Percentiles rank a stretch among this genome's conserved stretches.
These are phyloP conservation scores for Suillus sp. DNA, from an alignment of 768 basidiomycete species.

Conservation along the genomic window DNA sequence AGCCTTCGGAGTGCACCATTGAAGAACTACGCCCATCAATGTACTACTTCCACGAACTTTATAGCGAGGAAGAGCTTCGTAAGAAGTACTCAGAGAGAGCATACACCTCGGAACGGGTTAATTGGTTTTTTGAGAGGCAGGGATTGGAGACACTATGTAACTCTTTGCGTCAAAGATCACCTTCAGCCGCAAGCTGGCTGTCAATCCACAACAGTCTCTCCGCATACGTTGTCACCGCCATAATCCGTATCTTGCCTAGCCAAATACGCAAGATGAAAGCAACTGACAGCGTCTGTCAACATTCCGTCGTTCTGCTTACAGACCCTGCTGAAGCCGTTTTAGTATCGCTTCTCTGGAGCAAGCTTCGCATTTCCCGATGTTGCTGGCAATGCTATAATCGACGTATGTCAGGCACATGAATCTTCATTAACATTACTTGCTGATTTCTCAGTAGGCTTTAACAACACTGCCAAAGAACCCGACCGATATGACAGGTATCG, in stretches of 20 bases:
- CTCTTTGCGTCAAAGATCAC: slow-evolving; percentile 11
- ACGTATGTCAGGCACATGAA: slow-evolving; percentile 16
- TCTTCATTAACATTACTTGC: background rate
- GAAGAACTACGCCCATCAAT: slow-evolving; percentile 24
- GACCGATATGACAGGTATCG: slow-evolving; percentile 21
- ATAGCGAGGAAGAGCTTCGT: slow-evolving; percentile 22
- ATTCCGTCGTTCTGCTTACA: background rate
- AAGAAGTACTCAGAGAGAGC: slow-evolving; percentile 15
- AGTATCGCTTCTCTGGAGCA: slow-evolving; percentile 25
- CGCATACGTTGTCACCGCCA: slow-evolving; percentile 27
- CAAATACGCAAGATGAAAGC: slow-evolving; percentile 28
- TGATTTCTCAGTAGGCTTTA: slow-evolving; percentile 13
- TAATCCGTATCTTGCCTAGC: slow-evolving; percentile 20
- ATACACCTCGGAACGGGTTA: slow-evolving; percentile 19
- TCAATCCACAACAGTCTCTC: slow-evolving; percentile 35
- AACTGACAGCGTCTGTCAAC: slow-evolving; percentile 27
- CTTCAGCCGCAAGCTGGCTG: slow-evolving; percentile 6
- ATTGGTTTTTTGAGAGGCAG: slow-evolving; percentile 17
- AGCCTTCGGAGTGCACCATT: slow-evolving; percentile 18
- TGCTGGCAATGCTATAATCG: slow-evolving; percentile 25
- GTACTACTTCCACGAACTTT: slow-evolving; percentile 27
- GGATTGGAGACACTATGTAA: slow-evolving; percentile 21
- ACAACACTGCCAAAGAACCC: slow-evolving; percentile 15
- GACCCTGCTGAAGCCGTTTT: background rate
- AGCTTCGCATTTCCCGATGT: slow-evolving; percentile 22